Evolutionary conservation across 139 green algal species (phyloP), one percentile per base, ranked within the genome.

Genomic region (Chlamydomonas schloesseri): DNA sequence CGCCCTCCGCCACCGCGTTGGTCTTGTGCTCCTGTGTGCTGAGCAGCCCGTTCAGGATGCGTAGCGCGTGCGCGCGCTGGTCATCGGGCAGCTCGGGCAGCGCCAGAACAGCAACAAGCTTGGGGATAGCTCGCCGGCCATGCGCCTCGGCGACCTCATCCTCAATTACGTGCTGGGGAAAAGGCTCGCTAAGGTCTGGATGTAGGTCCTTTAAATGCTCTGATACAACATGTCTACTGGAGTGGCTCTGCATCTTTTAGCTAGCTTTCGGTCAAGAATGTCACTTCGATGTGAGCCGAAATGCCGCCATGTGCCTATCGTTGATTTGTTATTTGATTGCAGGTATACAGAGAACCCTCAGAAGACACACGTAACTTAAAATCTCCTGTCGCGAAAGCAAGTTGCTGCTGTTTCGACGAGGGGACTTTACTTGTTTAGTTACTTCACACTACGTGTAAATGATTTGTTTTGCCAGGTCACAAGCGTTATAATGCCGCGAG

Each of bases 11-110:
- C 26, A 92, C 81, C 23, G 89, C 89, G 68, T 90, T 75, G n/a
- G 58, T 91, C 75, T 91, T 91, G 74, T 91, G 81, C 60, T 91
- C 87, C 75, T 91, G 87, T 26, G 88, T 91, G 37, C 83, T 83
- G 9, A 91, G 88, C 65, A 91, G 42, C 0, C 71, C 79, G 42
- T 82, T 84, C 57, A 91, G 69, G 2, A 89, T 77, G 24, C 83
- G 78, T n/a, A 91, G 73, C 13, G 83, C 83, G 37, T 91, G 88
- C 1, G 88, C 77, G 13, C 88, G 78, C 34, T 79, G 10, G 24
- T 89, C 88, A 36, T 89, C 72, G 0, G 67, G 72, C 1, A 91
- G 79, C 21, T 88, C 87, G 13, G 65, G 53, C 8, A 90, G 70
- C 0, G 53, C 70, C 31, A 89, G 70, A 0, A 89, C 85, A 28